These are phyloP conservation scores for Pichia rugopelliculosa DNA, from an alignment of 805 yeast species.

Conservation along the genomic window DNA sequence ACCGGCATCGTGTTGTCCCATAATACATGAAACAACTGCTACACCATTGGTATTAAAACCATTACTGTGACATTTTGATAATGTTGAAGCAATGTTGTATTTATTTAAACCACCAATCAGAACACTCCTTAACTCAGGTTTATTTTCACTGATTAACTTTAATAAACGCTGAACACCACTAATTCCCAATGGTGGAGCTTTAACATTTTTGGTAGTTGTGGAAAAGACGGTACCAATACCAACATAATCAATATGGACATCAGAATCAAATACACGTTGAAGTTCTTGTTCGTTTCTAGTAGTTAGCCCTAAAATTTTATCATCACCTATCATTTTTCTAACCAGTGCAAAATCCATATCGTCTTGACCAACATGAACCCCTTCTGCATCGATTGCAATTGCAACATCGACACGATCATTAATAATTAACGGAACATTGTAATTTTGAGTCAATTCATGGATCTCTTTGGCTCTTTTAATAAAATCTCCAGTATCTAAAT, in stretches of 20 bases:
- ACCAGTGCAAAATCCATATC: constrained; percentile 65
- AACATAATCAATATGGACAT: constrained; percentile 61
- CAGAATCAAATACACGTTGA: constrained; percentile 2
- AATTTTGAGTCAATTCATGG: constrained; percentile 51
- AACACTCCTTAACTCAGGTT: constrained; percentile 46
- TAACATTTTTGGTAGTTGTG: constrained; percentile 61
- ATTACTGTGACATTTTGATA: constrained; percentile 40
- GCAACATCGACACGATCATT: constrained; percentile 89
- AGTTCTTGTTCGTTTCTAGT: constrained; percentile 56
- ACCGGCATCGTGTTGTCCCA: constrained; percentile 54
- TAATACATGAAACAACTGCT: constrained; percentile 81
- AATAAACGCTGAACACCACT: constrained; percentile 54
- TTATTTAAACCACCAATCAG: constrained; percentile 77
- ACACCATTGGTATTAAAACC: constrained; percentile 63
- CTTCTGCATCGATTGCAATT: constrained; percentile 76
- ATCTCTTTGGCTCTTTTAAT: constrained; percentile 52
- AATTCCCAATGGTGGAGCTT: constrained; percentile 58
- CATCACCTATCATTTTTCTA: constrained; percentile 59
- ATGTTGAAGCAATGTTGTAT: constrained; percentile 50
- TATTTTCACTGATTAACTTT: constrained; percentile 33
- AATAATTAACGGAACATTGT: constrained; percentile 68
- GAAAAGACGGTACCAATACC: constrained; percentile 78
- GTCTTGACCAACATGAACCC: constrained; percentile 84
- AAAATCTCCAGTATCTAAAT: constrained; percentile 59
- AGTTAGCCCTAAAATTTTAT: constrained; percentile 74